These are phyloP conservation scores for Leccinum longicurvipes DNA, from an alignment of 768 basidiomycete genomes.

Conservation along the genomic window DNA sequence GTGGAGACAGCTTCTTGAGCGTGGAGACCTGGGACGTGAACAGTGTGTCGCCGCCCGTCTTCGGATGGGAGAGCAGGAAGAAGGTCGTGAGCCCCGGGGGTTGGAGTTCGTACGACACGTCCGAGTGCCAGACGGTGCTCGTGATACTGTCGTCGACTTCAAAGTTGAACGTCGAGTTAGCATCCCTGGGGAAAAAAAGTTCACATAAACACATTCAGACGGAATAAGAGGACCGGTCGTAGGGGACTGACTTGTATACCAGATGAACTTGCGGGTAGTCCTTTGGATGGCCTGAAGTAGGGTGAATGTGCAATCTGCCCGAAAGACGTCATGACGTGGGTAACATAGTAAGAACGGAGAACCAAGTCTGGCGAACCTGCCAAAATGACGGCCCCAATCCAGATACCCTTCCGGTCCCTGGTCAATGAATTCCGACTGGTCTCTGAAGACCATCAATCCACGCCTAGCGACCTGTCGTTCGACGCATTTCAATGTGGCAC, in stretches of 20 bases:
- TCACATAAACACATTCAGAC: not conserved
- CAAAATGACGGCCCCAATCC: slow-evolving; percentile 69
- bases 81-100: slow-evolving; percentile 84
- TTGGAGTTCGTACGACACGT: slow-evolving; percentile 81
- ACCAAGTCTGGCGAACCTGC: slow-evolving; percentile 40
- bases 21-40: slow-evolving; percentile 69
- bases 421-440: slow-evolving; percentile 77
- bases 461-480: slow-evolving; percentile 58
- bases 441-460: slow-evolving; percentile 70
- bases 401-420: slow-evolving; percentile 62
- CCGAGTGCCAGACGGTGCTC: slow-evolving; percentile 70
- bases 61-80: slow-evolving; percentile 68
- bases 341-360: not conserved
- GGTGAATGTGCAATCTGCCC: slow-evolving; percentile 71
- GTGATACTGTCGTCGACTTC: slow-evolving; percentile 57
- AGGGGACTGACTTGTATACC: slow-evolving; percentile 55
- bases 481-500: not conserved
- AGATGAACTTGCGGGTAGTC: slow-evolving; percentile 76
- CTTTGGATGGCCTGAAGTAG: slow-evolving; percentile 76
- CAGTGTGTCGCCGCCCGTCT: slow-evolving; percentile 67
- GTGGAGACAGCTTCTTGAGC: slow-evolving; percentile 67
- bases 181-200: slow-evolving; percentile 45
- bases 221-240: not conserved
- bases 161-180: slow-evolving; percentile 68
- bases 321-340: not conserved